A percentile compares a stretch with the other conserved stretches of the same genome.
Conservation (phyloP, 352 stramenopile species). For the Pythium volutum region DNA sequence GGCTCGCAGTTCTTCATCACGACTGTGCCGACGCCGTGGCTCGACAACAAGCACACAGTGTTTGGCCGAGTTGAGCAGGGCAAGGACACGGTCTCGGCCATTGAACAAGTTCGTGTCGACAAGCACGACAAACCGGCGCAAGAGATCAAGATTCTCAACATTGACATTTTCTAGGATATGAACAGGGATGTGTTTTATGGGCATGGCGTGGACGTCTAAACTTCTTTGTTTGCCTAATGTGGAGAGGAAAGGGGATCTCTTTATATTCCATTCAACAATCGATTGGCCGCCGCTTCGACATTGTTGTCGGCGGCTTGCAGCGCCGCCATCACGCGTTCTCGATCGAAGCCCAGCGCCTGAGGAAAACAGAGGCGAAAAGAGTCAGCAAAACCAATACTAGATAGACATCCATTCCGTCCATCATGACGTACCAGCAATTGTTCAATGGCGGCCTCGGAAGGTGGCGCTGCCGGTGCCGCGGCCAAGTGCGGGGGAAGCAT, state of each 20-base stretch:
- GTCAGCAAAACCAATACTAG: background rate
- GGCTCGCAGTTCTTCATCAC: slow-evolving; percentile 98
- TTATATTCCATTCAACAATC: slow-evolving; percentile 70
- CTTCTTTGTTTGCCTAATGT: background rate
- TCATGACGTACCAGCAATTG: slow-evolving; percentile 61
- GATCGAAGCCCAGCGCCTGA: slow-evolving; percentile 64
- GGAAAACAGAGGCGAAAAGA: slow-evolving; percentile 4
- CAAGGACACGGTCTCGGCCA: slow-evolving; percentile 97
- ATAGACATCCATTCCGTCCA: too few species aligned
- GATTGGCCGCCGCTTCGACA: slow-evolving; percentile 84
- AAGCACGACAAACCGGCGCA: slow-evolving; percentile 75
- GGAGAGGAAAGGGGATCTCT: background rate
- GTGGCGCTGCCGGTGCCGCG: slow-evolving; percentile 50
- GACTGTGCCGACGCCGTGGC: slow-evolving; percentile 92
- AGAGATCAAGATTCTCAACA: slow-evolving; percentile 89
- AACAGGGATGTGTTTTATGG: background rate
- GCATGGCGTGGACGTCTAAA: slow-evolving; percentile 1
- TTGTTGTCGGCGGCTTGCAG: slow-evolving; percentile 81
- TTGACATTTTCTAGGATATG: slow-evolving; percentile 74
- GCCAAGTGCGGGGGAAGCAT: slow-evolving; percentile 58
- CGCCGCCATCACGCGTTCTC: slow-evolving; percentile 61
- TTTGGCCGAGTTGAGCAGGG: slow-evolving; percentile 90
- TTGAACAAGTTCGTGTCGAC: slow-evolving; percentile 91
- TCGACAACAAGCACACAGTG: slow-evolving; percentile 97
- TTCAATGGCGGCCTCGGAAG: slow-evolving; percentile 71